A percentile compares a stretch with the other conserved stretches of the same genome.
These are phyloP conservation scores for Salvia miltiorrhiza DNA, from an alignment of 257 asterid species.

Conservation along the genomic window DNA sequence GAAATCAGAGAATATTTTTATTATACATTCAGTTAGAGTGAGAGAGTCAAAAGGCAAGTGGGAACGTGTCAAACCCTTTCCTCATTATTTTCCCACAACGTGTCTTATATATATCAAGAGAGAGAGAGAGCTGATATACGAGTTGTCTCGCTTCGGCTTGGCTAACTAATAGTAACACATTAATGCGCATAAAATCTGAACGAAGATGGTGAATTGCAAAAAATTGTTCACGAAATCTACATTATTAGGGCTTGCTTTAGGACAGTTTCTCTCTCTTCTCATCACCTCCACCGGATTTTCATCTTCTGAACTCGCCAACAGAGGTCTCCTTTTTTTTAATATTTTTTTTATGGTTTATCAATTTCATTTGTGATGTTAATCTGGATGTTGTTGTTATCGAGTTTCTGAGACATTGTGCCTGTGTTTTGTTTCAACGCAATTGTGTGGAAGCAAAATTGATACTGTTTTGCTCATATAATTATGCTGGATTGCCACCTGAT, in stretches of 20 bases:
- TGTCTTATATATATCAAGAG: not conserved
- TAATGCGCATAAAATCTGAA: not conserved
- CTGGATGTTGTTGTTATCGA: not conserved
- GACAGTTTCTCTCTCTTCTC: slow-evolving; percentile 81
- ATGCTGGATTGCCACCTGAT: not conserved
- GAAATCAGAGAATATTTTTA: no score
- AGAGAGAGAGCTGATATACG: not conserved
- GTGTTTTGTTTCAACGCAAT: not conserved
- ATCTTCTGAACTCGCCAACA: slow-evolving; percentile 82
- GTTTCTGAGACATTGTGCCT: not conserved
- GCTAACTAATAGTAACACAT: not conserved
- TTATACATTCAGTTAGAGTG: no score
- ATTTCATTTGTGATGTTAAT: not conserved
- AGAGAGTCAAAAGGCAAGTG: slow-evolving; percentile 20
- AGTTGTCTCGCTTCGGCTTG: not conserved
- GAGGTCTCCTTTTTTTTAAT: slow-evolving; percentile 27
- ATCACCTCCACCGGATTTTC: slow-evolving; percentile 84
- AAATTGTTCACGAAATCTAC: slow-evolving; percentile 44
- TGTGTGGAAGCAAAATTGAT: not conserved
- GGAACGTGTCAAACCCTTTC: slow-evolving; percentile 16
- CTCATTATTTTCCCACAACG: not conserved
- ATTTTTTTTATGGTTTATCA: not conserved
- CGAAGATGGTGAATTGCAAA: slow-evolving; percentile 35
- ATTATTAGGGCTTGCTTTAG: slow-evolving; percentile 59
- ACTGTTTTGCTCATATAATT: not conserved